A percentile compares a stretch with the other conserved stretches of the same genome.
Conservation (phyloP, 2,329 filamentous ascomycete species). For the Cyclaneusma minus region DNA sequence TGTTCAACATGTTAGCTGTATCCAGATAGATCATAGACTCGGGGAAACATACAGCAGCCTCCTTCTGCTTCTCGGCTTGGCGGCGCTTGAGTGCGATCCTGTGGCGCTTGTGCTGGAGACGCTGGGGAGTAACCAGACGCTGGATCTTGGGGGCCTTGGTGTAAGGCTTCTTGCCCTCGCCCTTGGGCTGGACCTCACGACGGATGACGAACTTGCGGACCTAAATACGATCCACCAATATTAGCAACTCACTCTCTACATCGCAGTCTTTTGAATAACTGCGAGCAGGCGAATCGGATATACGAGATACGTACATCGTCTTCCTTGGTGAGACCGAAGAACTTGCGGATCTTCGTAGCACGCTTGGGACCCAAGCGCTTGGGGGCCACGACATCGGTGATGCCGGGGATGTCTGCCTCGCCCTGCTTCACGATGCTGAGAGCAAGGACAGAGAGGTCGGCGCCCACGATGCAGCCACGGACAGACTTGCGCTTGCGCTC, state of each 20-base stretch:
- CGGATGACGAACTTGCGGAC: conserved; percentile 99
- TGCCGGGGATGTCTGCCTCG: conserved; percentile 80
- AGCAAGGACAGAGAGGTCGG: conserved; percentile 88
- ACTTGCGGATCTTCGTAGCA: conserved; percentile 98
- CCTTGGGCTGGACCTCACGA: conserved; percentile 93
- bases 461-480: conserved; percentile 95
- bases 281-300: conserved; percentile 57
- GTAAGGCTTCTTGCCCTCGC: conserved; percentile 94
- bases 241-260: conserved; percentile 44
- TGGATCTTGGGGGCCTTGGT: conserved; percentile 99
- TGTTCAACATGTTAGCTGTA: conserved; percentile 30
- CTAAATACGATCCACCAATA: conserved; percentile 32
- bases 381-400: conserved; percentile 96
- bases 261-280: conserved; percentile 4
- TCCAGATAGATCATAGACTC: conserved; percentile 2
- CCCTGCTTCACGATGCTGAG: conserved; percentile 97
- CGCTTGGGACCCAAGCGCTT: conserved; percentile 99
- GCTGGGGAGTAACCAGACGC: conserved; percentile 97
- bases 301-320: conserved; percentile 83
- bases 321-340: conserved; percentile 99
- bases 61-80: conserved; percentile 92
- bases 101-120: conserved; percentile 99
- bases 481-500: conserved; percentile 99
- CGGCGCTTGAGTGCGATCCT: conserved; percentile 96
- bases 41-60: conserved; percentile 72